Conservation (phyloP, 441 rosid species). For the Hura crepitans region DNA sequence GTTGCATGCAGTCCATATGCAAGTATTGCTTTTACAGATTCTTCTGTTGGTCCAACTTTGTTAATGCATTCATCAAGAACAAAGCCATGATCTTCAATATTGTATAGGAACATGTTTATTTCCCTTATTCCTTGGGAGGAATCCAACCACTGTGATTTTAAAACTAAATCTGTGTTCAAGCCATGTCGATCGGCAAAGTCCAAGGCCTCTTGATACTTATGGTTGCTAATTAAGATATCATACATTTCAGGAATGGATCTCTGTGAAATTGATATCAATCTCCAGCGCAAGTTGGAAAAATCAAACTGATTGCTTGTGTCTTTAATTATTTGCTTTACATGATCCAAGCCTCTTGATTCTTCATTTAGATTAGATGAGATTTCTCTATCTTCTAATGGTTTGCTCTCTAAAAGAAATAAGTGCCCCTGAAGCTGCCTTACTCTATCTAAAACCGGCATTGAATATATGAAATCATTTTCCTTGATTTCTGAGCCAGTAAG, state of each 20-base stretch:
- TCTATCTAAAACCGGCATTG: slow-evolving; percentile 67
- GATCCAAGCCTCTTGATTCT: slow-evolving; percentile 34
- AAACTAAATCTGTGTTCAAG: slow-evolving; percentile 75
- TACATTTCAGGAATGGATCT: slow-evolving; percentile 85
- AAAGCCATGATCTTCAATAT: slow-evolving; percentile 69
- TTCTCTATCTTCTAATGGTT: slow-evolving; percentile 33
- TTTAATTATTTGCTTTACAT: slow-evolving; percentile 31
- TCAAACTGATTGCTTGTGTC: slow-evolving; percentile 37
- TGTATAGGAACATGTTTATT: slow-evolving; percentile 51
- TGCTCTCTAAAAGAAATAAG: slow-evolving; percentile 64
- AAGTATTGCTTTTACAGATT: slow-evolving; percentile 69
- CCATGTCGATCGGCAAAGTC: slow-evolving; percentile 74
- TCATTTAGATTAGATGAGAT: slow-evolving; percentile 32
- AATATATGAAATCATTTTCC: slow-evolving; percentile 51
- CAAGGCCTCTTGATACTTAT: slow-evolving; percentile 66
- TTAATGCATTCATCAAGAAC: slow-evolving; percentile 75
- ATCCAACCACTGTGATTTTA: slow-evolving; percentile 77
- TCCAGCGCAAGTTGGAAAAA: slow-evolving; percentile 53
- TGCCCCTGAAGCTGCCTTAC: slow-evolving; percentile 47
- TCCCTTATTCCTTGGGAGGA: slow-evolving; percentile 62
- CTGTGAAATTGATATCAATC: slow-evolving; percentile 66
- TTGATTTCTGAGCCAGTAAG: slow-evolving; percentile 46
- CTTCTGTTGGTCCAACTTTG: slow-evolving; percentile 79
- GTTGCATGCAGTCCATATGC: slow-evolving; percentile 64
- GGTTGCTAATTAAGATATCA: slow-evolving; percentile 53